Conservation (phyloP, 2,329 filamentous ascomycete genomes). For the Colletotrichum sp. region DNA sequence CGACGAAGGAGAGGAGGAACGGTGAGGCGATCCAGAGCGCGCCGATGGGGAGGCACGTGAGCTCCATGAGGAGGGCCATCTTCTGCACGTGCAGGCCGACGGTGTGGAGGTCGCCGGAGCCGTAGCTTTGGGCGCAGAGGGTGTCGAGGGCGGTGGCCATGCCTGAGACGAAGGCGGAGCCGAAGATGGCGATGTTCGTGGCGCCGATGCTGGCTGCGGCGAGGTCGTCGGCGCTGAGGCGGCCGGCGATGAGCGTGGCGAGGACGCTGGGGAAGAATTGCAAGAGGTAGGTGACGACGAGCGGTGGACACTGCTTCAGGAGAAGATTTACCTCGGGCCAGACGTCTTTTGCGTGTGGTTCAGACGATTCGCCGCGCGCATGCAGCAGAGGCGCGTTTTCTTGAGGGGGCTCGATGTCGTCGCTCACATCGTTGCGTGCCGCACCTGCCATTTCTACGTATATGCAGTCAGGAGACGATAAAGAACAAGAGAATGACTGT, state of each 20-base stretch:
- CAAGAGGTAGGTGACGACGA: slow-evolving; percentile 57
- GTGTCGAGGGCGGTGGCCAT: slow-evolving; percentile 57
- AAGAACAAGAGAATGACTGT: too few species aligned
- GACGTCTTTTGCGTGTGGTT: not conserved
- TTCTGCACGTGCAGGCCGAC: slow-evolving; percentile 60
- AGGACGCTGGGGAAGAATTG: slow-evolving; percentile 54
- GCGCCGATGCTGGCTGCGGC: slow-evolving; percentile 57
- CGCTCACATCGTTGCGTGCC: rapidly evolving
- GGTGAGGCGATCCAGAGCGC: slow-evolving; percentile 54
- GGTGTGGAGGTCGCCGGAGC: slow-evolving; percentile 49
- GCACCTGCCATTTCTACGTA: not conserved
- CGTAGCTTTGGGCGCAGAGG: slow-evolving; percentile 56
- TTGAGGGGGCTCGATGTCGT: rapidly evolving
- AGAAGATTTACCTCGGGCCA: slow-evolving; percentile 4
- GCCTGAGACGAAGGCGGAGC: slow-evolving; percentile 54
- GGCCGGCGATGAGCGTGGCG: slow-evolving; percentile 57
- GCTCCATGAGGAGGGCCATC: slow-evolving; percentile 54
- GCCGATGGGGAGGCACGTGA: slow-evolving; percentile 53
- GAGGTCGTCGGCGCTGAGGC: slow-evolving; percentile 55
- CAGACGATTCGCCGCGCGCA: rapidly evolving
- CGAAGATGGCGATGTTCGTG: slow-evolving; percentile 60
- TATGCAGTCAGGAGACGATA: too few species aligned
- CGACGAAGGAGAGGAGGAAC: slow-evolving; percentile 46
- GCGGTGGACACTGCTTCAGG: slow-evolving; percentile 45
- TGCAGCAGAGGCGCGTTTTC: not conserved